Base-by-base conservation (phyloP, 805 yeast genomes). In the Candida khao-thaluensis region DNA sequence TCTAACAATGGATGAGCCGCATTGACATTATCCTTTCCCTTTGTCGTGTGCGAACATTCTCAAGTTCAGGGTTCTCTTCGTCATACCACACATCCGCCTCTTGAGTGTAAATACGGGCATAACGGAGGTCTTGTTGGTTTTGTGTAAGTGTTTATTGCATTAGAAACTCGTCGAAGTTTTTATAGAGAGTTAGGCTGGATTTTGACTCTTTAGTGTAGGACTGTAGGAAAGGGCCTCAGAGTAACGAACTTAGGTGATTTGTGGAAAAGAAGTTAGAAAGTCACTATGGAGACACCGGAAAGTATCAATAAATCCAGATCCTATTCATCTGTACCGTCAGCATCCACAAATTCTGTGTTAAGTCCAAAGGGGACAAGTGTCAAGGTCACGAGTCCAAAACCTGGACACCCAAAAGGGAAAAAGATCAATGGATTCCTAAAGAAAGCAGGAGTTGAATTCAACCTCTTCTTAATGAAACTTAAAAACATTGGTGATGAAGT, bases 401-500 rank as follows among this genome's bases (percentile, higher is more conserved):
- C 20, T 3, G 15, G 15, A 22, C 7, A 10, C 28, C 42, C 29
- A 17, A 24, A 24, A 40, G 32, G 35, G 6, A 38, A 38, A 16
- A 24, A 24, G 21, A 30, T 31, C 18, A 34, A 29, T 14, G 17
- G 40, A 2, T 34, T 70, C 17, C 54, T 76, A 30, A 58, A 64
- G 40, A 68, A 61, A 38, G 50, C 76, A 7, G 60, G 72, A 1
- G 40, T 60, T 11, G 66, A 65, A 53, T 74, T 52, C 62, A 71
- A 30, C 44, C 57, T 36, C 45, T 69, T 51, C 43, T 57, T 44
- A 41, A 54, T 44, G 40, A 56, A 54, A 45, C 30, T 78, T 17
- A 65, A 64, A 40, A 52, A 66, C 6, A 44, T 77, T 1, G 69
- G 81, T 2, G 80, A 77, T 47, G 76, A 71, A 15, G 68, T 67